A percentile compares a stretch with the other conserved stretches of the same genome.
Conservation (phyloP, 2,329 filamentous ascomycete species). For the Epichloe typhina region DNA sequence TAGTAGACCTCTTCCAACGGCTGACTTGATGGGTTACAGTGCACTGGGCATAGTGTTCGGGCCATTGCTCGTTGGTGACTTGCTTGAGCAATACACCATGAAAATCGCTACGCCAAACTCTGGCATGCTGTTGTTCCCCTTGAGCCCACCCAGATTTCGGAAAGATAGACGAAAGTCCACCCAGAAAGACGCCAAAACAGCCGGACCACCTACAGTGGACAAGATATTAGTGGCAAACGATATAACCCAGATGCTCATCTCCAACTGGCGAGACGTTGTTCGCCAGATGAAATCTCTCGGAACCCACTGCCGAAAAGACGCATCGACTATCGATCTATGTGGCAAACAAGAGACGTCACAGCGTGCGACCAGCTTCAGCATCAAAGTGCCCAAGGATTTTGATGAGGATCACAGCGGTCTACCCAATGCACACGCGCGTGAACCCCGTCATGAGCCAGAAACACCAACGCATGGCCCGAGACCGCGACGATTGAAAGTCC, state of each 20-base stretch:
- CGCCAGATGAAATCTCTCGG: conserved; percentile 41
- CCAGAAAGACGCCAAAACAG: conserved; percentile 2
- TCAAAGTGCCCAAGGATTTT: neutral
- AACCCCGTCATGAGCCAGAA: conserved; percentile 23
- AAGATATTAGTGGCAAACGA: conserved; percentile 45
- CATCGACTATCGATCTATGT: conserved; percentile 7
- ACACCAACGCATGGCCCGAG: conserved; percentile 18
- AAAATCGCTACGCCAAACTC: conserved; percentile 27
- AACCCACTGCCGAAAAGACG: conserved; percentile 13
- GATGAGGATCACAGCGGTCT: neutral
- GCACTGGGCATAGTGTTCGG: conserved; percentile 53
- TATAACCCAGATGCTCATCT: conserved; percentile 52
- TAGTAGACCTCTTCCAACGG: conserved; percentile 38
- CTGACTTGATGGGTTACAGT: conserved; percentile 50
- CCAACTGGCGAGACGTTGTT: conserved; percentile 51
- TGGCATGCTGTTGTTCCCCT: conserved; percentile 29
- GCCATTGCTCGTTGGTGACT: conserved; percentile 46
- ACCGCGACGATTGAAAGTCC: conserved; percentile 11
- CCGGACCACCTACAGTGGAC: conserved; percentile 28
- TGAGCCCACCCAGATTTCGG: conserved; percentile 28
- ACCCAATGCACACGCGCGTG: conserved; percentile 8
- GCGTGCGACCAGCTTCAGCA: neutral
- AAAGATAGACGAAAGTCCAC: conserved; percentile 14
- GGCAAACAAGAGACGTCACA: conserved; percentile 1
- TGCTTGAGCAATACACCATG: conserved; percentile 38